Evolutionary conservation across 495 filamentous ascomycete species (phyloP).

Genomic region (Daldinia concentrica): DNA sequence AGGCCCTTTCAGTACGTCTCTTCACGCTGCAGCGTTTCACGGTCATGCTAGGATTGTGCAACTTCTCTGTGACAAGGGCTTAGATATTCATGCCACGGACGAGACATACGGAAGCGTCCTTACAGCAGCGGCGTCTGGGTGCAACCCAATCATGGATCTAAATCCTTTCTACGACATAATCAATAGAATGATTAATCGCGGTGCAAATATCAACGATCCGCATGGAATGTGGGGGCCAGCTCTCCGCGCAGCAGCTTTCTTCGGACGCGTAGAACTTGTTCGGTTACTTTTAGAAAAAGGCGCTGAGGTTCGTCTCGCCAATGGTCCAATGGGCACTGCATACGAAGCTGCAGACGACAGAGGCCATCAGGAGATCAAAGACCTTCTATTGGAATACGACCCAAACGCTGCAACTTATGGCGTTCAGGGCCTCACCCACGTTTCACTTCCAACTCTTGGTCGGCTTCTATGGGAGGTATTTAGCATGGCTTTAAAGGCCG

Average conservation of each 20-base stretch:
- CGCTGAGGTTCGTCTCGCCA: constrained; percentile 1
- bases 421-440: not conserved
- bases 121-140: constrained; percentile 6
- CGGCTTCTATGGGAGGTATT: not conserved
- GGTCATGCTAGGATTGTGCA: constrained; percentile 13
- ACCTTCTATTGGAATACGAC: constrained; percentile 1
- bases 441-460: not conserved
- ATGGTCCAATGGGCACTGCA: constrained; percentile 8
- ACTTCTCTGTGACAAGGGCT: constrained; percentile 7
- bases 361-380: constrained; percentile 4
- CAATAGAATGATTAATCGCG: not conserved
- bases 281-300: constrained; percentile 1
- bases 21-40: constrained; percentile 21
- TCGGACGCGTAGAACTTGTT: not conserved
- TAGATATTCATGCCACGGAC: not conserved
- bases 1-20: constrained; percentile 19
- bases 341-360: constrained; percentile 4
- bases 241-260: constrained; percentile 8
- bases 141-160: not conserved
- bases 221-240: constrained; percentile 5
- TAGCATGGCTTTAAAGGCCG: constrained; percentile 1
- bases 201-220: constrained; percentile 1
- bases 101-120: constrained; percentile 6
- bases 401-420: not conserved
- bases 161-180: constrained; percentile 7